These are phyloP conservation scores for Volutella citrinella DNA, from an alignment of 2,329 filamentous ascomycete species.

Conservation along the genomic window DNA sequence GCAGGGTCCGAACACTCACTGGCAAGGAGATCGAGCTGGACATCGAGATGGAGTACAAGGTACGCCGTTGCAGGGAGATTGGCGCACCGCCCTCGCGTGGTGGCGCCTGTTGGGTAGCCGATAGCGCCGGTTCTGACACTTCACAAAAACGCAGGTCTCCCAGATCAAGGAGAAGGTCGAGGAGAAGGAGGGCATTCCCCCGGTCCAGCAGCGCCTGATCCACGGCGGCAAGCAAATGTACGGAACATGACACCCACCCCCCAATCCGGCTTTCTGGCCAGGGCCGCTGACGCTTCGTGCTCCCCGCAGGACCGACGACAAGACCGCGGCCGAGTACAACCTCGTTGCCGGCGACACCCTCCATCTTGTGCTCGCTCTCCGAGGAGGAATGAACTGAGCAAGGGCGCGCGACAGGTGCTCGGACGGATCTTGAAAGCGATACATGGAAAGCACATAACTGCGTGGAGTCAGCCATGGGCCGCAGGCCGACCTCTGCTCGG, in stretches of 20 bases:
- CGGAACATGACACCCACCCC: slow-evolving; percentile 16
- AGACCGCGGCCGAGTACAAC: slow-evolving; percentile 84
- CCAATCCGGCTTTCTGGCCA: too few relatives aligned
- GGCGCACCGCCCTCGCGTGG: too few relatives aligned
- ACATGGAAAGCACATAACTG: too few relatives aligned
- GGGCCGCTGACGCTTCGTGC: too few relatives aligned
- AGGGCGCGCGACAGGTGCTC: too few relatives aligned
- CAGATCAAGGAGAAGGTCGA: slow-evolving; percentile 99
- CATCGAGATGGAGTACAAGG: slow-evolving; percentile 92
- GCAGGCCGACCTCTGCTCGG: too few relatives aligned
- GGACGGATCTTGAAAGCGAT: not conserved
- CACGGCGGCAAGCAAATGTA: slow-evolving; percentile 98
- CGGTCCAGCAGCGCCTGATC: slow-evolving; percentile 93
- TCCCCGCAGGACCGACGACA: slow-evolving; percentile 95
- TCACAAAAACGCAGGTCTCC: slow-evolving; percentile 61
- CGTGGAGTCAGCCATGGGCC: too few relatives aligned
- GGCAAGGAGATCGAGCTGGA: slow-evolving; percentile 99
- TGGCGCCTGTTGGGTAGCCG: too few relatives aligned
- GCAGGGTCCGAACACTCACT: slow-evolving; percentile 92
- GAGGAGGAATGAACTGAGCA: too few relatives aligned
- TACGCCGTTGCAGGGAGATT: too few relatives aligned
- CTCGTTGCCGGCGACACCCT: slow-evolving; percentile 91
- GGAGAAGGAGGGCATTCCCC: slow-evolving; percentile 97
- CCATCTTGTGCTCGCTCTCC: slow-evolving; percentile 90
- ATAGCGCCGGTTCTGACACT: too few relatives aligned